phyloP scores from a whole-genome alignment of 495 filamentous ascomycete genomes.

The Daldinia loculata region DNA sequence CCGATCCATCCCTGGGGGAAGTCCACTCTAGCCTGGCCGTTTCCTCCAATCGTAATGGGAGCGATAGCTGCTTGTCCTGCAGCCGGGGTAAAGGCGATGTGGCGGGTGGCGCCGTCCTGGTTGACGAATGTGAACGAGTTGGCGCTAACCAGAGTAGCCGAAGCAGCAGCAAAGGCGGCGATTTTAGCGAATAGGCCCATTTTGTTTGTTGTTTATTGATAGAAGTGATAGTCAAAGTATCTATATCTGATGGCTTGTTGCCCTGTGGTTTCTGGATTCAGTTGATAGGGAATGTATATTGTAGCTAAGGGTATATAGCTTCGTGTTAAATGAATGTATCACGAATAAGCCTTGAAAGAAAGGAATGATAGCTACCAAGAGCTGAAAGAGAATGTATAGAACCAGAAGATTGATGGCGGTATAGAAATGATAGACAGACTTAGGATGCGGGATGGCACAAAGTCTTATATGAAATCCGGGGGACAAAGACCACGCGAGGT shows the following conservation, averaged over 20 bases:
- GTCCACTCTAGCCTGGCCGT: constrained; percentile 40
- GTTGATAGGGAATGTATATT: constrained; percentile 29
- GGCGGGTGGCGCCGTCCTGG: constrained; percentile 57
- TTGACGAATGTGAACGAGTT: constrained; percentile 59
- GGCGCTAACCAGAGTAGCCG: constrained; percentile 47
- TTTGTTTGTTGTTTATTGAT: constrained; percentile 36
- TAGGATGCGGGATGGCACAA: constrained; percentile 12
- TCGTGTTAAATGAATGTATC: constrained; percentile 43
- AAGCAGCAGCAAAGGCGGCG: constrained; percentile 40
- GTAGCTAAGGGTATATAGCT: constrained; percentile 39
- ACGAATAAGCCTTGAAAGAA: constrained; percentile 38
- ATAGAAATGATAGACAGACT: constrained; percentile 5
- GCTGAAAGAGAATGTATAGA: constrained; percentile 35
- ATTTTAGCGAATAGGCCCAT: constrained; percentile 48
- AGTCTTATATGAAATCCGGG: constrained; percentile 33
- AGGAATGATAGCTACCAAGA: constrained; percentile 42
- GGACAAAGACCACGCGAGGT: constrained; percentile 31
- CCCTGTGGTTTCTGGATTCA: constrained; percentile 15
- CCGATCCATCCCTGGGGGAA: constrained; percentile 58
- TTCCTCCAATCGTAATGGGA: constrained; percentile 45
- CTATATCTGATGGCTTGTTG: constrained; percentile 11
- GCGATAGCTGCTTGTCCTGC: constrained; percentile 36
- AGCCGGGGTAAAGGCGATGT: constrained; percentile 54
- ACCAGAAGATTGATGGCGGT: constrained; percentile 35
- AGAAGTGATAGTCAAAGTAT: constrained; percentile 18